Conservation (phyloP, 768 basidiomycete species). For the Chalciporus sphaerocephalus region DNA sequence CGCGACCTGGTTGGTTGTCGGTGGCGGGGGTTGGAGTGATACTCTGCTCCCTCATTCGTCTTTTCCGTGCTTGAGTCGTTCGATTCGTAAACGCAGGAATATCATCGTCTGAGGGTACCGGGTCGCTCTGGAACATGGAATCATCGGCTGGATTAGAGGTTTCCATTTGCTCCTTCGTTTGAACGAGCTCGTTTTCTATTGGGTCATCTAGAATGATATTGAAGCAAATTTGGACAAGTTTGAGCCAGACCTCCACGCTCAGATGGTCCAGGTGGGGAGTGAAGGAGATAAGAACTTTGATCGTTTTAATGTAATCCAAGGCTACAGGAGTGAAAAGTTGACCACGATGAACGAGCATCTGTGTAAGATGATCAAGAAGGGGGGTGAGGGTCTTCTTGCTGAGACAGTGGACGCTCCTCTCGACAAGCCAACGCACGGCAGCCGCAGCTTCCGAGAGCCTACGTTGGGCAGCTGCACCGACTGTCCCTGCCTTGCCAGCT, state of each 20-base stretch:
- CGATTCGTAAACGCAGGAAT: constrained; percentile 30
- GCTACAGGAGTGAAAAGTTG: constrained; percentile 61
- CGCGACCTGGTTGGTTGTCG: constrained; percentile 22
- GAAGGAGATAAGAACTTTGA: constrained; percentile 61
- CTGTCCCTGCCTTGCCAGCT: constrained; percentile 37
- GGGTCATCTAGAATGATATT: constrained; percentile 69
- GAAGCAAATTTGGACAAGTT: constrained; percentile 66
- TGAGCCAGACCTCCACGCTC: constrained; percentile 60
- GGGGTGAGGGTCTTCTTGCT: constrained; percentile 51
- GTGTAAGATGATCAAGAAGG: constrained; percentile 61
- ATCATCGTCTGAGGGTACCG: constrained; percentile 27
- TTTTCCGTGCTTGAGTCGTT: constrained; percentile 20
- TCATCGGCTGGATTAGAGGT: constrained; percentile 12
- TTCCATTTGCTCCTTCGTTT: constrained; percentile 21
- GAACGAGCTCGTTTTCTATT: constrained; percentile 33
- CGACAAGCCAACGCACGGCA: constrained; percentile 68
- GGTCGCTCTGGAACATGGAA: constrained; percentile 34
- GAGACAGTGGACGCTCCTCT: constrained; percentile 53
- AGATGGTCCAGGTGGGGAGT: constrained; percentile 77
- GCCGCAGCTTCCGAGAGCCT: constrained; percentile 65
- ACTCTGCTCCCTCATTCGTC: constrained; percentile 21
- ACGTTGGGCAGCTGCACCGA: constrained; percentile 46
- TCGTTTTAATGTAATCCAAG: constrained; percentile 76
- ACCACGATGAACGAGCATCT: constrained; percentile 51
- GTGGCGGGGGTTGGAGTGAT: constrained; percentile 18